These are phyloP conservation scores for Leptographium wingfieldii DNA, from an alignment of 2,329 filamentous ascomycete genomes.

Conservation along the genomic window DNA sequence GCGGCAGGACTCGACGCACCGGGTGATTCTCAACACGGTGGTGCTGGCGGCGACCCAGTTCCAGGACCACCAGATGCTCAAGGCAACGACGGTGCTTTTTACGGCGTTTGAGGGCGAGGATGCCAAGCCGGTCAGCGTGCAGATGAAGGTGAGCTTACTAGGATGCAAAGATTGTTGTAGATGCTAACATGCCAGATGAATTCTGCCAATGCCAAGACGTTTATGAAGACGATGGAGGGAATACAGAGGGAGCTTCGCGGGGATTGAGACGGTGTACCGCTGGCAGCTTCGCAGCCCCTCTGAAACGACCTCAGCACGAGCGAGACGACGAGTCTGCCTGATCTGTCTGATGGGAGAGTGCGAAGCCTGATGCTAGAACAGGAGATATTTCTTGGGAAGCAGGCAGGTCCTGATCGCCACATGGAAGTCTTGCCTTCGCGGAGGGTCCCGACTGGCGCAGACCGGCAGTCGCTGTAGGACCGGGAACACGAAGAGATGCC, in stretches of 20 bases:
- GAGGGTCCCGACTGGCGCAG: no score
- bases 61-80: conserved; percentile 61
- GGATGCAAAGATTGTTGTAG: no score
- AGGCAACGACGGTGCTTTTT: conserved; percentile 55
- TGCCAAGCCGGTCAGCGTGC: conserved; percentile 42
- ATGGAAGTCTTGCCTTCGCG: no score
- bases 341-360: no score
- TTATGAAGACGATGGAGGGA: conserved; percentile 35
- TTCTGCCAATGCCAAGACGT: conserved; percentile 37
- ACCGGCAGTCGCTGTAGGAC: no score
- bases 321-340: no score
- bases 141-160: conserved; percentile 40
- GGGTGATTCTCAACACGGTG: conserved; percentile 75
- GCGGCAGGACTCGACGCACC: conserved; percentile 79
- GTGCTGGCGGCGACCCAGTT: conserved; percentile 70
- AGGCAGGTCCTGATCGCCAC: no score
- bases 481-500: no score
- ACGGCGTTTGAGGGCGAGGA: conserved; percentile 47
- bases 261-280: conserved; percentile 9
- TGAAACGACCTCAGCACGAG: no score
- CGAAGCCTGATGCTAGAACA: no score
- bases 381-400: no score
- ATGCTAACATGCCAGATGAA: conserved; percentile 30
- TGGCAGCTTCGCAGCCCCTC: no score
- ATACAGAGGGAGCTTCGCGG: conserved; percentile 36